Evolutionary conservation across 2,329 filamentous ascomycete genomes (phyloP).

Genomic region (Pseudofabraea citricarpa): DNA sequence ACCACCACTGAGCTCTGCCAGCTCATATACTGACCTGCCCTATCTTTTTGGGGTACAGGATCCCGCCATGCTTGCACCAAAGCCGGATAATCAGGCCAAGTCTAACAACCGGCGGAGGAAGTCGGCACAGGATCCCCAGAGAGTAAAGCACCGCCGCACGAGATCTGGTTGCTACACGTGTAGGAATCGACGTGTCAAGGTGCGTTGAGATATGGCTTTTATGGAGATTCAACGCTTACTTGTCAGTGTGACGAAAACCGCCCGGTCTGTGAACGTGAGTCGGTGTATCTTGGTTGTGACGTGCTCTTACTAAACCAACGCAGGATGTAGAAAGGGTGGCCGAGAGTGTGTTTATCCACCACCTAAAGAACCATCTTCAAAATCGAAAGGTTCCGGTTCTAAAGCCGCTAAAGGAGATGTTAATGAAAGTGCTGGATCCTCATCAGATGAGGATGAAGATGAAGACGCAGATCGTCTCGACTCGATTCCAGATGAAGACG

Average conservation of each 20-base stretch:
- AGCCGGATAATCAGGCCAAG: slow-evolving; percentile 7
- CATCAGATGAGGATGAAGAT: slow-evolving; percentile 47
- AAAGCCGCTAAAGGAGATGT: slow-evolving; percentile 30
- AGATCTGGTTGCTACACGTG: slow-evolving; percentile 94
- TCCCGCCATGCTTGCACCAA: slow-evolving; percentile 21
- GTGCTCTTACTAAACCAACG: slow-evolving; percentile 19
- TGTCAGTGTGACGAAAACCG: slow-evolving; percentile 84
- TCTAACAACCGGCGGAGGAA: slow-evolving; percentile 20
- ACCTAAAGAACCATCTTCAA: slow-evolving; percentile 46
- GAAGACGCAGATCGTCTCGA: slow-evolving; percentile 44
- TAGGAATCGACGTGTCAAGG: slow-evolving; percentile 80
- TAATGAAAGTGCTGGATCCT: slow-evolving; percentile 40
- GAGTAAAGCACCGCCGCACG: slow-evolving; percentile 86
- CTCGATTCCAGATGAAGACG: slow-evolving; percentile 51
- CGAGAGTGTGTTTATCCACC: slow-evolving; percentile 86
- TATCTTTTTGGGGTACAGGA: slow-evolving; percentile 26
- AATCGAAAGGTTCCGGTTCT: slow-evolving; percentile 24
- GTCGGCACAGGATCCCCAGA: slow-evolving; percentile 20
- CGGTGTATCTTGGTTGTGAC: slow-evolving; percentile 2
- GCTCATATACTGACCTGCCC: slow-evolving; percentile 22
- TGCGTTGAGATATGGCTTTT: slow-evolving; percentile 35
- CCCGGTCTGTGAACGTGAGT: slow-evolving; percentile 75
- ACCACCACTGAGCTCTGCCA: slow-evolving; percentile 20
- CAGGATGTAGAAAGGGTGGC: slow-evolving; percentile 86
- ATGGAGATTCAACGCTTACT: slow-evolving; percentile 25